Conservation (phyloP, 805 yeast species). For the Peterozyma xylosa region DNA sequence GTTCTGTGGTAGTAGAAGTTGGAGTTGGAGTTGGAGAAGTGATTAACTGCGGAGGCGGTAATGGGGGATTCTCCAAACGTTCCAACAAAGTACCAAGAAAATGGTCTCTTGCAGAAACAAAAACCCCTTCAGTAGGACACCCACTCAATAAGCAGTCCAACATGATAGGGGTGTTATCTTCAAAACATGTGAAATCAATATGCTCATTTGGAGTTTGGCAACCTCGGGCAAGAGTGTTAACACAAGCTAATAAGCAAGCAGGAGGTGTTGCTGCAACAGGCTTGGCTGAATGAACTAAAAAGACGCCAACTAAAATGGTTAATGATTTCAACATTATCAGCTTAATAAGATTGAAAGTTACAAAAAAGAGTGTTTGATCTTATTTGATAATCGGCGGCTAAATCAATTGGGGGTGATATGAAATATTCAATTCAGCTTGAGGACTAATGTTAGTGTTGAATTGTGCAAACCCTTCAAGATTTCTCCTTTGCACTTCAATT, state of each 20-base stretch:
- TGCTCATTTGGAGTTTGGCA: conserved; percentile 21
- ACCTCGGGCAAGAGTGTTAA: conserved; percentile 26
- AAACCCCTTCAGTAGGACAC: background rate
- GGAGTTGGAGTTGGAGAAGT: conserved; percentile 6
- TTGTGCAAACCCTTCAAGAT: no score
- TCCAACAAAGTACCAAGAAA: conserved; percentile 39
- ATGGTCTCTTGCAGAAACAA: conserved; percentile 37
- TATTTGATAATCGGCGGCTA: no score
- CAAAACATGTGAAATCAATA: conserved; percentile 31
- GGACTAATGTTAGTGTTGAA: no score
- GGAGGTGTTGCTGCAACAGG: conserved; percentile 34
- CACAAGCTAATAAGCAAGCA: conserved; percentile 39
- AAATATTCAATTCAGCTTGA: no score
- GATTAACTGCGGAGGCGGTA: conserved; percentile 1
- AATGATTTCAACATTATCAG: background rate
- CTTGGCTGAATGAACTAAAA: background rate
- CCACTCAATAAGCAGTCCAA: conserved; percentile 28
- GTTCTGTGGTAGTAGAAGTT: conserved; percentile 11
- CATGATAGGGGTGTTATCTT: conserved; percentile 28
- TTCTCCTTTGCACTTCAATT: no score
- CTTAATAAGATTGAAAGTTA: background rate
- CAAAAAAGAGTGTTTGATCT: no score
- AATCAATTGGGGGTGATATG: no score
- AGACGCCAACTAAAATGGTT: background rate
- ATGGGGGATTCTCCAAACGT: conserved; percentile 17